Evolutionary conservation across 257 asterid genomes (phyloP), one percentile per base, ranked within the genome.

Genomic region (Fraxinus anomala): DNA sequence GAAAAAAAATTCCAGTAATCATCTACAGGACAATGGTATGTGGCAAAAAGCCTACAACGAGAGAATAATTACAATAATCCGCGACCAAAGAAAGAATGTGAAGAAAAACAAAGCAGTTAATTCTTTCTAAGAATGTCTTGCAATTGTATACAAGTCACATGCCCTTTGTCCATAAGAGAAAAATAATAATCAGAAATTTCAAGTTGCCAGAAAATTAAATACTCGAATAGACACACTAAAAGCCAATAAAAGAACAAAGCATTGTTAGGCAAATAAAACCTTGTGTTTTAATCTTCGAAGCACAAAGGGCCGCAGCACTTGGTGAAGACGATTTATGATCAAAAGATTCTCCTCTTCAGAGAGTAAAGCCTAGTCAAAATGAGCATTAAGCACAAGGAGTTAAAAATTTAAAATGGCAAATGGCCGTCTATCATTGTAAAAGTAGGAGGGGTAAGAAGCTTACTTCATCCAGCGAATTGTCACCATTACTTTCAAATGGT

Each of bases 331-430:
- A 79, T 96, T 96, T 79, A 96, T 96, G 80, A 96, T 87, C 92
- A 96, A 81, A 83, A 96, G 99, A 87, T 96, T 96, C 89, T 96
- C 99, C 85, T 96, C 99, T 86, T 96, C 99, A 61, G 99, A 96
- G 23, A 96, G 89, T 75, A 96, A 86, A 80, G 99, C 99, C 99
- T 96, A 83, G 79, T 72, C 42, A 80, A 56, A 78, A 66, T 65
- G 28, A 72, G 61, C 70, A 83, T 44, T 61, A 73, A 66, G 33
- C 39, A 76, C 49, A 78, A 80, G 66, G 66, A 56, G 83, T 71
- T 61, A 34, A 73, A 49, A 76, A 67, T 75, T 72, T 72, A 66
- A 76, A 61, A 44, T 54, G 61, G 68, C 75, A 82, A 66, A 72
- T 24, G 80, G 37, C 37, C 6, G 47, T 11, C 23, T 13, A 51